Conservation (phyloP, 164 flowering plant species). For the Berberis vulgaris region DNA sequence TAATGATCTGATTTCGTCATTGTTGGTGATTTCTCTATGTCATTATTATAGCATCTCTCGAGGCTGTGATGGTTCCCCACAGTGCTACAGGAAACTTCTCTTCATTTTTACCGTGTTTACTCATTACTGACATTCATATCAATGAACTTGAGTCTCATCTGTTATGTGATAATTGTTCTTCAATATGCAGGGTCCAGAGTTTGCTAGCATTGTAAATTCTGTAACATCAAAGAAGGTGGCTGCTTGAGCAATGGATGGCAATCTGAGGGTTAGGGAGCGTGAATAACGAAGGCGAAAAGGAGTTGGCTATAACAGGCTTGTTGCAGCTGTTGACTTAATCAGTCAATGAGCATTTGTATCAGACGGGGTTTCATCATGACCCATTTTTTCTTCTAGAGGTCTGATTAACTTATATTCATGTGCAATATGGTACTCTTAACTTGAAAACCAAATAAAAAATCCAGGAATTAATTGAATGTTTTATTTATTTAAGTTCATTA, state of each 20-base stretch:
- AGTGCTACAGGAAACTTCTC: too few species aligned
- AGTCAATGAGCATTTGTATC: slow-evolving; percentile 6
- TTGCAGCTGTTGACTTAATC: slow-evolving; percentile 5
- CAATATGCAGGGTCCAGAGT: slow-evolving; percentile 74
- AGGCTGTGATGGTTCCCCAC: too few species aligned
- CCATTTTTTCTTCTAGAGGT: slow-evolving; percentile 7
- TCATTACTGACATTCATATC: too few species aligned
- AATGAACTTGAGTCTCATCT: neutral
- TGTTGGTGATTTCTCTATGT: too few species aligned
- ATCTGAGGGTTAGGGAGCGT: neutral
- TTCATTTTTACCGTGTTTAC: too few species aligned
- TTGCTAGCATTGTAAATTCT: slow-evolving; percentile 80
- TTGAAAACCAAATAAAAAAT: neutral
- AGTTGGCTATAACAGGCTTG: neutral
- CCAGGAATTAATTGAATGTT: neutral
- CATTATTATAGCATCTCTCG: too few species aligned
- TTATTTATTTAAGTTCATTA: neutral
- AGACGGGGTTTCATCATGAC: slow-evolving; percentile 13
- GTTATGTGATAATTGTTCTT: neutral
- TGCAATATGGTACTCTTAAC: neutral
- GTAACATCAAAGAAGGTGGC: slow-evolving; percentile 91
- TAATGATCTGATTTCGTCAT: too few species aligned
- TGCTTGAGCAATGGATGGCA: slow-evolving; percentile 31
- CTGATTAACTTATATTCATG: neutral
- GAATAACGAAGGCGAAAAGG: slow-evolving; percentile 12